Evolutionary conservation across 2,329 filamentous ascomycete species (phyloP), one percentile per base, ranked within the genome.

Genomic region (Diaporthe vaccinii): DNA sequence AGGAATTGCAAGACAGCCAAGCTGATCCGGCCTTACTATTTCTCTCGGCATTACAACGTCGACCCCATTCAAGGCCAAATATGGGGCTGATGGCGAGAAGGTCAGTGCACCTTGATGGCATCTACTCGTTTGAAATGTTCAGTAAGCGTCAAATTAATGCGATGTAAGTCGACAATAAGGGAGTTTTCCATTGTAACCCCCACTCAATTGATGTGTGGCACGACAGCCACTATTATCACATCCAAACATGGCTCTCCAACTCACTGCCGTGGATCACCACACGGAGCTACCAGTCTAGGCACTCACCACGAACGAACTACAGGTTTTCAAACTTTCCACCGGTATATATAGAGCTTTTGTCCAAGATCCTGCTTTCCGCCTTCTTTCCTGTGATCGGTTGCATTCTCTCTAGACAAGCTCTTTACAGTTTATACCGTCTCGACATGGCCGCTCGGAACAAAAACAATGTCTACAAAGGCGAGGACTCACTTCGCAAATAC

Each of bases 11-110:
- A 44, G 28, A 36, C 25, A 31, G 41, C 61, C 41, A 51, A 67
- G 28, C 41, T 67, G 41, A 17, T 67, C 20, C 25, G 25, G 17
- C 22, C 44, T 49, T 7, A 67, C 25, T 49, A 67, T 34, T 34
- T 67, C 28, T 67, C 61, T 51, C 41, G 28, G 61, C 61, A 65
- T 44, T 65, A 49, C 41, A 46, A 49, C 61, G 61, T 49, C 6
- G 61, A 12, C 31, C 41, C 39, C 15, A 4, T 49, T 46, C 7
- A 49, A 22, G 41, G 2, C 41, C 15, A 46, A 22, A 46, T 46
- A 46, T 65, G 59, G 39, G n/a, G 59, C 59, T 46, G 61, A 22
- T 12, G 61, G 41, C 61, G 28, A 49, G 61, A 49, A 49, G 15
- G 34, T 65, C 41, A 46, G 25, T 8, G 41, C 31, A 65, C 61